Base-by-base conservation (phyloP, 2,329 filamentous ascomycete species). In the Fusarium tanahbumbuense region DNA sequence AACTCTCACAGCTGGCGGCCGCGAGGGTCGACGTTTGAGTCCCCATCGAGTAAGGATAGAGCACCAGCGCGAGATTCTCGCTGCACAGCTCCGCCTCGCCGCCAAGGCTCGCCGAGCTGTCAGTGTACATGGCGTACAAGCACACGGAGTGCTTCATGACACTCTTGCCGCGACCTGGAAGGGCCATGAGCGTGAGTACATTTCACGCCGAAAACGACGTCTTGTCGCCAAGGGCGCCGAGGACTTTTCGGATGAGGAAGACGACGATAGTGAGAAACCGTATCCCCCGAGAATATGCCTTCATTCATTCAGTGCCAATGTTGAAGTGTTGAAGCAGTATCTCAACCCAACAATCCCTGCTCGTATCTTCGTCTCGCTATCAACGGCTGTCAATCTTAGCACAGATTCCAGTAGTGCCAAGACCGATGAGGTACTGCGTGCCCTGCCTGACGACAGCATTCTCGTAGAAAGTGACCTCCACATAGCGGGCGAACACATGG, bases 381-480 rank as follows among this genome's bases (percentile, higher is more conserved):
- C 94, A 3, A 86, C 86, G 0, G 90, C 89, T 8, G 92, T 99
- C 74, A 99, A 98, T 76, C 87, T 94, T 73, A 85, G 86, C 32
- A 83, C 87, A 20, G 79, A 72, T 73, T 83, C 75, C 76, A 84
- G 81, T 68, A 52, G 70, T 78, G 74, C 76, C 46, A 83, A 83
- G 73, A 87, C 90, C 59, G 88, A 88, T 6, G 85, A 88, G 25
- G 89, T 94, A 22, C 86, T 98, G 49, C 87, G 86, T 64, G 86
- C 87, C 5, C 85, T 97, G 5, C 95, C 96, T 0, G 91, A 93
- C 70, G 88, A 95, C 72, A 86, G 90, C 56, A 83, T 99, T 15
- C 84, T 99, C 22, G 86, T 97, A 4, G 96, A 99, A 80, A 98
- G 94, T 77, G 96, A 99, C 79, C 78, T 98, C 62, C 93, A 98